Percentiles rank a stretch among this genome's conserved stretches.
phyloP scores from a whole-genome alignment of 176 grass and related monocot genomes.

The Carex myosuroides region DNA sequence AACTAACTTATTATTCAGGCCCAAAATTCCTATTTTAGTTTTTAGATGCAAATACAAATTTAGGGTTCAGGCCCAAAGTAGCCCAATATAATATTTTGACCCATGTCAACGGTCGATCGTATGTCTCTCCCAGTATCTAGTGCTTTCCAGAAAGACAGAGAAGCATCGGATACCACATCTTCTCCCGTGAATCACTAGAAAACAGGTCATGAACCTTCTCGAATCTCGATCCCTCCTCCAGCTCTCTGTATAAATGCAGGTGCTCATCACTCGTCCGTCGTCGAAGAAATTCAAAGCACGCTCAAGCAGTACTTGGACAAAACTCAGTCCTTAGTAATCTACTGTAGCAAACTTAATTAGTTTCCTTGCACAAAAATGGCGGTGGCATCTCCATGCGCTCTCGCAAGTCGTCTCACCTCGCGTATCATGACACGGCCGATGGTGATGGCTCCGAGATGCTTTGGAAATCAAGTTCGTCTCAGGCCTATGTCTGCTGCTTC shows the following conservation, averaged over 20 bases:
- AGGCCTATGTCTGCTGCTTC: constrained; percentile 32
- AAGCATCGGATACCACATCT: background rate
- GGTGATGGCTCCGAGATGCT: constrained; percentile 8
- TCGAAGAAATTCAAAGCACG: background rate
- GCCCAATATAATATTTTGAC: background rate
- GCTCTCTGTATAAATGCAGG: background rate
- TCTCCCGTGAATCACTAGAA: background rate
- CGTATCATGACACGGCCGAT: constrained; percentile 27
- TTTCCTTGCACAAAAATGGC: constrained; percentile 27
- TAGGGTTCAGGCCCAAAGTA: background rate
- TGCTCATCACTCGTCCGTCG: background rate
- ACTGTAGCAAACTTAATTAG: background rate
- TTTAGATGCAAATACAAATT: background rate
- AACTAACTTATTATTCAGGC: too few species aligned
- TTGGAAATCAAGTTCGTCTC: constrained; percentile 1
- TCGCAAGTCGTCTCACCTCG: constrained; percentile 39
- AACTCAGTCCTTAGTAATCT: background rate
- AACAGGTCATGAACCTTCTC: constrained; percentile 6
- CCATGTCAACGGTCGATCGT: background rate
- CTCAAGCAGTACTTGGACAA: background rate
- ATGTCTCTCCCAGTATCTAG: background rate
- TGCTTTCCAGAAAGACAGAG: constrained; percentile 5
- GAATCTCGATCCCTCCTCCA: constrained; percentile 1
- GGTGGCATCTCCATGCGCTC: constrained; percentile 34
- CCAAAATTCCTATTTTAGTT: background rate